phyloP scores from a whole-genome alignment of 1,284 basidiomycete genomes.

The Fistulina hepatica region DNA sequence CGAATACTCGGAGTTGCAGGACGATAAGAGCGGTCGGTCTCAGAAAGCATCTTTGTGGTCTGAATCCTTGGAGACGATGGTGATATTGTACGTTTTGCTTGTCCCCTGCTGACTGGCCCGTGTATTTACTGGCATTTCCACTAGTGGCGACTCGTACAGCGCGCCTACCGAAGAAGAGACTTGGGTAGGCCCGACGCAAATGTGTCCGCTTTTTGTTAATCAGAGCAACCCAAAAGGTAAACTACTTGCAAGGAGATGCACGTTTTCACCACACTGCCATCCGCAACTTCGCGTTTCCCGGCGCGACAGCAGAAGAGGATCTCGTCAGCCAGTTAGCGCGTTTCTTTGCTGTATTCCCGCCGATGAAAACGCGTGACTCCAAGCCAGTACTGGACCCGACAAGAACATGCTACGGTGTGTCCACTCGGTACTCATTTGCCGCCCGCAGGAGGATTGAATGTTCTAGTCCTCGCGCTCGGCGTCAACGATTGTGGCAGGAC shows the following conservation, averaged over 20 bases:
- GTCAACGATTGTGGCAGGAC: neutral
- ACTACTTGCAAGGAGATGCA: neutral
- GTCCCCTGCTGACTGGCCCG: too few relatives aligned
- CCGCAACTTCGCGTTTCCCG: slow-evolving; percentile 1
- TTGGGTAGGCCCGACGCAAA: neutral
- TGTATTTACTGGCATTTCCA: too few relatives aligned
- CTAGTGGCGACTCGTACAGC: slow-evolving; percentile 1
- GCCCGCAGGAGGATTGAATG: neutral
- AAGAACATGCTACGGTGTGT: neutral
- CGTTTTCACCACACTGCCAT: neutral
- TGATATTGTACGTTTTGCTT: too few relatives aligned
- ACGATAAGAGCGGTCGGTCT: too few relatives aligned
- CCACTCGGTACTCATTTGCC: neutral
- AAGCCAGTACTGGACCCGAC: neutral
- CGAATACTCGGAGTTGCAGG: too few relatives aligned
- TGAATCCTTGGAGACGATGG: too few relatives aligned
- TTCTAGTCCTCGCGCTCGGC: neutral
- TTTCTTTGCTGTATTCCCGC: neutral
- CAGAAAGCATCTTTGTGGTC: too few relatives aligned
- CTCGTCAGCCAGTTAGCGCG: neutral
- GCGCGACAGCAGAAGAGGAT: neutral
- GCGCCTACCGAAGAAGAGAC: neutral
- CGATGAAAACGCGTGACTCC: neutral
- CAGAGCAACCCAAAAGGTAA: neutral
- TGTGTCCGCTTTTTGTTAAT: neutral